Evolutionary conservation across 1,139 yeast genomes (phyloP).

Genomic region (Kodamaea suecica): DNA sequence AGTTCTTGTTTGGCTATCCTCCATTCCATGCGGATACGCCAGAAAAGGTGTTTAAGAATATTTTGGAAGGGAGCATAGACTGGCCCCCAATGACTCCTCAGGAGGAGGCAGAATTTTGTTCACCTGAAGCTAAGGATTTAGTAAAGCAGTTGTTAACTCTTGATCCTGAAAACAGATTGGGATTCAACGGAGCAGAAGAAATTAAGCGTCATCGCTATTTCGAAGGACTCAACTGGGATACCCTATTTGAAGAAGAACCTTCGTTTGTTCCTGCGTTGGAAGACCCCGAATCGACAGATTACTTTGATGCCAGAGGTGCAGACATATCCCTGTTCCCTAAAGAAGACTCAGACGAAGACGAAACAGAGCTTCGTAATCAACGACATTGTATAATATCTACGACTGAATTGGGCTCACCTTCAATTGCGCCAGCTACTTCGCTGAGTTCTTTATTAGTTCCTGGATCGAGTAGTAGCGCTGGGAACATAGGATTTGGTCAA

Average conservation of each 20-base stretch:
- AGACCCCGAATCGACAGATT: slow-evolving; percentile 86
- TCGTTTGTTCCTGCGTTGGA: slow-evolving; percentile 79
- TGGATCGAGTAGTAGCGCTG: slow-evolving; percentile 11
- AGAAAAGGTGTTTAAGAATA: slow-evolving; percentile 76
- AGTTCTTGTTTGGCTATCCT: slow-evolving; percentile 88
- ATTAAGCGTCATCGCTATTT: slow-evolving; percentile 79
- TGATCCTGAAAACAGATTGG: slow-evolving; percentile 68
- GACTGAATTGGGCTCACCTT: slow-evolving; percentile 21
- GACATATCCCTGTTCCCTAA: slow-evolving; percentile 58
- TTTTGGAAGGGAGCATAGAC: slow-evolving; percentile 66
- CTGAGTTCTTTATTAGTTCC: slow-evolving; percentile 15
- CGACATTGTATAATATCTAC: slow-evolving; percentile 10
- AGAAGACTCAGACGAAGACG: slow-evolving; percentile 42
- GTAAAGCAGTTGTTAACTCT: slow-evolving; percentile 58
- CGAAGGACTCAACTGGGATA: slow-evolving; percentile 68
- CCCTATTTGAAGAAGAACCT: slow-evolving; percentile 69
- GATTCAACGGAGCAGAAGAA: slow-evolving; percentile 73
- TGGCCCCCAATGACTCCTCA: slow-evolving; percentile 70
- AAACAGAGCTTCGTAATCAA: slow-evolving; percentile 7
- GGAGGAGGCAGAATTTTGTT: slow-evolving; percentile 53
- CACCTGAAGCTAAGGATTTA: slow-evolving; percentile 71
- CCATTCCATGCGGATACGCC: slow-evolving; percentile 90
- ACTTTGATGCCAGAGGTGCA: slow-evolving; percentile 91
- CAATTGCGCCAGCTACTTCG: slow-evolving; percentile 11
- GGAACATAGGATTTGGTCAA: slow-evolving; percentile 4